phyloP scores from a whole-genome alignment of 768 basidiomycete species.

The Rhodotorula taiwanensis region DNA sequence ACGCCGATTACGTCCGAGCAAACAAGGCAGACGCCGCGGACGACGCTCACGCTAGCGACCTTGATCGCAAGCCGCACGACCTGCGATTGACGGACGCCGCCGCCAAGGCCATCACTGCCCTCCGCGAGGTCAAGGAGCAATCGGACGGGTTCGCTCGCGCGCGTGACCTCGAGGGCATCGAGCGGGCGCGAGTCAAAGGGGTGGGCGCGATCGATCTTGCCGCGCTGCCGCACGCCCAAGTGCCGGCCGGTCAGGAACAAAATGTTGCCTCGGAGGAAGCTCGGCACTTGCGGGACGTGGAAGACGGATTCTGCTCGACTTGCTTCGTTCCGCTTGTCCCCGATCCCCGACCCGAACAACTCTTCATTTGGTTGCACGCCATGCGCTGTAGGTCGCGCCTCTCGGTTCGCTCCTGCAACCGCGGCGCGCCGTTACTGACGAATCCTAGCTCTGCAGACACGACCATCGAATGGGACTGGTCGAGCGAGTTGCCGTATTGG shows the following conservation, averaged over 20 bases:
- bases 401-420: too few relatives aligned
- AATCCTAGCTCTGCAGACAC: too few relatives aligned
- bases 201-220: not conserved
- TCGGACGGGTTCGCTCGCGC: constrained; percentile 82
- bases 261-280: not conserved
- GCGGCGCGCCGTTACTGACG: too few relatives aligned
- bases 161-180: constrained; percentile 67
- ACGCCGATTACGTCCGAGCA: not conserved
- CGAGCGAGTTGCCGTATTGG: constrained; percentile 86
- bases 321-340: constrained; percentile 89
- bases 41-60: not conserved
- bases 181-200: not conserved
- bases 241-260: not conserved
- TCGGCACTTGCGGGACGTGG: too few relatives aligned
- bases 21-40: not conserved
- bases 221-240: not conserved
- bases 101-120: constrained; percentile 64
- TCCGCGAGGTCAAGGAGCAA: constrained; percentile 85
- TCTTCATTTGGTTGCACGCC: constrained; percentile 95
- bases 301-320: constrained; percentile 63
- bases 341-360: constrained; percentile 81
- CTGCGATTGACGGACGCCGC: constrained; percentile 70
- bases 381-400: constrained; percentile 59
- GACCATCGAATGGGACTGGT: constrained; percentile 70
- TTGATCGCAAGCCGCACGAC: constrained; percentile 49